Percentiles rank a stretch among this genome's conserved stretches.
Conservation (phyloP, 495 filamentous ascomycete species). For the Evansstolkia leycettana region DNA sequence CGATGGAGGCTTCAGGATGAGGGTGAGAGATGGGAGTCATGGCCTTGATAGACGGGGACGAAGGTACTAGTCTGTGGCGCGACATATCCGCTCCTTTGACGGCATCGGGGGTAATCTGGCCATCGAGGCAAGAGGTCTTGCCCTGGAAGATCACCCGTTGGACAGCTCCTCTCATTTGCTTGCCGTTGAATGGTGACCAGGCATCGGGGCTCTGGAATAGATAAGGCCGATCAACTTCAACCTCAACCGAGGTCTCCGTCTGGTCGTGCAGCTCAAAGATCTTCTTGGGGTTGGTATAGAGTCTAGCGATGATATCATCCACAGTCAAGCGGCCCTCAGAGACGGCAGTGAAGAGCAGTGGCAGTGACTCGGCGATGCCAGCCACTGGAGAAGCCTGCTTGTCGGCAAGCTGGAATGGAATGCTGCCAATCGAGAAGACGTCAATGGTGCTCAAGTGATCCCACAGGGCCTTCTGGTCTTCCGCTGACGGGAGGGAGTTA, state of each 20-base stretch:
- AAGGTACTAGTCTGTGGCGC: slow-evolving; percentile 45
- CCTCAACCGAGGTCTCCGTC: slow-evolving; percentile 57
- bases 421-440: slow-evolving; percentile 72
- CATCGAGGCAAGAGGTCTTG: slow-evolving; percentile 67
- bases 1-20: slow-evolving; percentile 33
- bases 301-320: slow-evolving; percentile 55
- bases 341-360: slow-evolving; percentile 67
- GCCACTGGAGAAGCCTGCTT: slow-evolving; percentile 44
- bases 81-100: slow-evolving; percentile 67
- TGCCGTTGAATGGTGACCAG: slow-evolving; percentile 71
- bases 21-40: slow-evolving; percentile 29
- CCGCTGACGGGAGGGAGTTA: slow-evolving; percentile 50
- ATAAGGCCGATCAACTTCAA: slow-evolving; percentile 62
- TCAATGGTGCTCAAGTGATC: slow-evolving; percentile 67
- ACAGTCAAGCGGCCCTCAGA: slow-evolving; percentile 62
- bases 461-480: slow-evolving; percentile 72
- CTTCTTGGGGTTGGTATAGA: slow-evolving; percentile 72
- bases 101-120: slow-evolving; percentile 42
- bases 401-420: slow-evolving; percentile 67
- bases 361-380: slow-evolving; percentile 66
- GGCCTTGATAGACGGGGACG: slow-evolving; percentile 43
- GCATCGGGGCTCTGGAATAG: slow-evolving; percentile 36
- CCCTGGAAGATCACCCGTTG: slow-evolving; percentile 70
- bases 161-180: slow-evolving; percentile 57
- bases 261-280: slow-evolving; percentile 87